Base-by-base conservation (phyloP, 2,329 filamentous ascomycete genomes). In the Elsinoe australis region DNA sequence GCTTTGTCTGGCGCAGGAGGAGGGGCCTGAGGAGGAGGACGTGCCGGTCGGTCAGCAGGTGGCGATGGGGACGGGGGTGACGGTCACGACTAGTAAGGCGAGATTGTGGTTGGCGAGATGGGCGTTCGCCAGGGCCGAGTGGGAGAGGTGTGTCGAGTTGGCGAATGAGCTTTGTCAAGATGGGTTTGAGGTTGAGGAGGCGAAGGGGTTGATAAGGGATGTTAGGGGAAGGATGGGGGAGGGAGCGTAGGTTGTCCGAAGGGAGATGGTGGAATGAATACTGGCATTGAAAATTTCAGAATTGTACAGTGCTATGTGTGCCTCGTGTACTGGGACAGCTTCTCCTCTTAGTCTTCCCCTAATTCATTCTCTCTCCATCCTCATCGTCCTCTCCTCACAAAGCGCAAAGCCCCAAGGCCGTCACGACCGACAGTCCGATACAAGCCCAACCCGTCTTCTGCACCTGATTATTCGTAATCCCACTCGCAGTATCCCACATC, bases 171-270 rank as follows among this genome's bases (percentile, higher is more conserved):
- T 98, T 36, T 95, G 89, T 63, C 87, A 95, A 66, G 92, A 98
- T 65, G 92, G 92, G 0, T 82, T 94, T 19, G 92, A 96, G 66
- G 87, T 96, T 2, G 92, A 98, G 63, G 92, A 98, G 66, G 92
- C 92, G 21, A 96, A 96, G 68, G 87, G 88, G 3, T 70, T 96
- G 56, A 85, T 95, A 53, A 77, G 87, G 52, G 90, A 96, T 64
- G 82, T 94, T 9, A 76, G 89, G 56, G 84, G 84, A 3, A 77
- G 85, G 55, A 75, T 88, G 65, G 84, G 87, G 42, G 52, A 38
- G 9, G 52, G 55, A 22, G 45, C 17, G 38, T n/a, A n/a, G n/a
- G n/a, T n/a, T n/a, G n/a, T n/a, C n/a, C n/a, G n/a, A n/a, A 33
- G 21, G 28, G 15, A 22, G 22, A 17, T 4, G n/a, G n/a, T n/a